Percentiles rank a stretch among this genome's conserved stretches.
Evolutionary conservation across 345 rosid species (phyloP).

Genomic region (Nephelium lappaceum): DNA sequence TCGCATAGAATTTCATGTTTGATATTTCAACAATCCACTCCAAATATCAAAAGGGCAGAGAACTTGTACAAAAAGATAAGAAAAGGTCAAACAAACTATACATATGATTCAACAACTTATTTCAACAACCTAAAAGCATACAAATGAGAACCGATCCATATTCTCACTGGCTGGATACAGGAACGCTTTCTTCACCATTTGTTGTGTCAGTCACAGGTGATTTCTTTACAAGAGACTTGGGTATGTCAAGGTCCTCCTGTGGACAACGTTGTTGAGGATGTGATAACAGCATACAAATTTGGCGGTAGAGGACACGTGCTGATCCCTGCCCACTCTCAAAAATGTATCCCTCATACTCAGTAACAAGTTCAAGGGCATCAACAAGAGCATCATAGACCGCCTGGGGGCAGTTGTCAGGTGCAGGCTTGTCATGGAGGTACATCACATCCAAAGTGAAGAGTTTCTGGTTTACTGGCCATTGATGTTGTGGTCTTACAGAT

Average conservation of each 20-base stretch:
- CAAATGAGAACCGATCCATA: background rate
- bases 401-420: slow-evolving; percentile 90
- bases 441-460: slow-evolving; percentile 87
- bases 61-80: background rate
- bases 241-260: slow-evolving; percentile 76
- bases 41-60: background rate
- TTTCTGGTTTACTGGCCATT: slow-evolving; percentile 76
- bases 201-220: slow-evolving; percentile 47
- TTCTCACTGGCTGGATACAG: slow-evolving; percentile 55
- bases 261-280: slow-evolving; percentile 91
- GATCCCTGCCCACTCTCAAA: slow-evolving; percentile 80
- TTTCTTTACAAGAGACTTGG: slow-evolving; percentile 74
- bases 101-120: background rate
- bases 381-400: slow-evolving; percentile 77
- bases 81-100: background rate
- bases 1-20: background rate
- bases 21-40: background rate
- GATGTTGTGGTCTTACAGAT: slow-evolving; percentile 66
- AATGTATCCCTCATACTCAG: slow-evolving; percentile 87
- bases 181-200: slow-evolving; percentile 47
- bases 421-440: slow-evolving; percentile 91
- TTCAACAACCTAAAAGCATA: slow-evolving; percentile 3
- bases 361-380: slow-evolving; percentile 75
- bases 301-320: slow-evolving; percentile 62
- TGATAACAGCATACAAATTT: slow-evolving; percentile 62